phyloP scores from a whole-genome alignment of 2,329 filamentous ascomycete species.

The Ploettnerulaceae sp. region DNA sequence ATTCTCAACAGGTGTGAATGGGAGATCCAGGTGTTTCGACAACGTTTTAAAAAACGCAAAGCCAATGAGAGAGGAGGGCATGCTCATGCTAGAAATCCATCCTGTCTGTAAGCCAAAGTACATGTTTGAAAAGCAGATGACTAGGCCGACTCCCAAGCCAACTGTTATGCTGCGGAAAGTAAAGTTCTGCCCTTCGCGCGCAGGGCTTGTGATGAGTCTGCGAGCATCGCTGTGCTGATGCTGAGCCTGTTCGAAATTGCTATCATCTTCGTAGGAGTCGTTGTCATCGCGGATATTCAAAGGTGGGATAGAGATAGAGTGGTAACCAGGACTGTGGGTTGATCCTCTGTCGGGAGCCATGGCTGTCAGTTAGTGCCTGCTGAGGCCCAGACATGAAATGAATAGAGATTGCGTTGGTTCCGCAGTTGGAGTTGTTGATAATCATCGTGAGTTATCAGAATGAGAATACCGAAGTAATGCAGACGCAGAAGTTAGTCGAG shows the following conservation, averaged over 20 bases:
- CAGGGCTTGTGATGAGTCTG: slow-evolving; percentile 30
- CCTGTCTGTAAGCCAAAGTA: slow-evolving; percentile 94
- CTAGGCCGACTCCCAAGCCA: slow-evolving; percentile 76
- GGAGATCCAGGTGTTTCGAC: slow-evolving; percentile 65
- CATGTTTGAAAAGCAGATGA: slow-evolving; percentile 96
- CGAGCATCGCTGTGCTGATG: slow-evolving; percentile 29
- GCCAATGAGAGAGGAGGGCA: slow-evolving; percentile 90
- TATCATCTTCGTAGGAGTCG: slow-evolving; percentile 5
- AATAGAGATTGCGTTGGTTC: not conserved
- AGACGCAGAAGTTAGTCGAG: not conserved
- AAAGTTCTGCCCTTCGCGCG: slow-evolving; percentile 59
- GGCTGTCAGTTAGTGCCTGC: not conserved
- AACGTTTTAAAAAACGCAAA: slow-evolving; percentile 89
- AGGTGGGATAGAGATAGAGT: slow-evolving; percentile 24
- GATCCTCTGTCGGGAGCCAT: slow-evolving; percentile 29
- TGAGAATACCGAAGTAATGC: not conserved
- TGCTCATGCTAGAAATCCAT: slow-evolving; percentile 85
- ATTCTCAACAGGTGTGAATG: slow-evolving; percentile 93
- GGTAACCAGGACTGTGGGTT: slow-evolving; percentile 20
- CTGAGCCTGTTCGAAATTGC: not conserved
- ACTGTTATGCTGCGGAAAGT: slow-evolving; percentile 75
- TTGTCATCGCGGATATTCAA: slow-evolving; percentile 7
- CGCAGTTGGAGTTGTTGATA: not conserved
- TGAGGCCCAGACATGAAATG: not conserved
- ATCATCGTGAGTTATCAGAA: too few relatives aligned